phyloP scores from a whole-genome alignment of 371 early-diverging fungal genomes.

The Encephalitozoon cuniculi region DNA sequence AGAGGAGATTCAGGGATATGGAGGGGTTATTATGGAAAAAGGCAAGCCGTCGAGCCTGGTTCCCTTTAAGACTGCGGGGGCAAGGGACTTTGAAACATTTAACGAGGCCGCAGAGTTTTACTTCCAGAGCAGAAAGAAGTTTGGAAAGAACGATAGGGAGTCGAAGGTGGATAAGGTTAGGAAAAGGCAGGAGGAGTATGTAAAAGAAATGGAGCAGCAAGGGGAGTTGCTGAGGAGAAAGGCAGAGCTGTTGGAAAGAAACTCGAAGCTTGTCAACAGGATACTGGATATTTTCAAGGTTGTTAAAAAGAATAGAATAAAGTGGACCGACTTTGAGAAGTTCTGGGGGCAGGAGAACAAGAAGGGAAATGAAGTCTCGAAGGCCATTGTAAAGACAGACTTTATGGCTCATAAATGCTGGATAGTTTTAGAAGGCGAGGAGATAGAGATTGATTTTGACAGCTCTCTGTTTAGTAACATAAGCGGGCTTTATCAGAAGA shows the following conservation, averaged over 20 bases:
- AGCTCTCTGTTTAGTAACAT: conserved; percentile 34
- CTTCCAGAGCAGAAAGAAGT: conserved; percentile 41
- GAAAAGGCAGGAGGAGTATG: conserved; percentile 49
- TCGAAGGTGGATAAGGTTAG: conserved; percentile 41
- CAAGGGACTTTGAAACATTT: conserved; percentile 28
- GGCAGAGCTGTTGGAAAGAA: conserved; percentile 37
- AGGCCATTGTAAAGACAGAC: conserved; percentile 49
- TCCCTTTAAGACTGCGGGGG: conserved; percentile 24
- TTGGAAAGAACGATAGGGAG: conserved; percentile 19
- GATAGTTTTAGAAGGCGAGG: conserved; percentile 29
- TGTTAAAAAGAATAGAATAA: conserved; percentile 49
- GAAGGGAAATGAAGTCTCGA: conserved; percentile 38
- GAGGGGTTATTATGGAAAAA: conserved; percentile 32
- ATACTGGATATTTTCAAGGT: conserved; percentile 43
- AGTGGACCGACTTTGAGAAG: conserved; percentile 57
- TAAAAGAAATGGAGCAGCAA: conserved; percentile 40
- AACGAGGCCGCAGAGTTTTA: conserved; percentile 43
- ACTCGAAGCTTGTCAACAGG: conserved; percentile 33
- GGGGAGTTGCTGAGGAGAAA: conserved; percentile 3
- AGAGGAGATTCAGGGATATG: conserved; percentile 32
- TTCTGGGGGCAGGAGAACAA: conserved; percentile 54
- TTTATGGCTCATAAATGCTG: conserved; percentile 51
- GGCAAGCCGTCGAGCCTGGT: conserved; percentile 21
- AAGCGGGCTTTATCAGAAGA: conserved; percentile 46
- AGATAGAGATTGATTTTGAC: conserved; percentile 34